Conservation (phyloP, 192 early-diverging fungal genomes). For the Kickxella alabastrina region DNA sequence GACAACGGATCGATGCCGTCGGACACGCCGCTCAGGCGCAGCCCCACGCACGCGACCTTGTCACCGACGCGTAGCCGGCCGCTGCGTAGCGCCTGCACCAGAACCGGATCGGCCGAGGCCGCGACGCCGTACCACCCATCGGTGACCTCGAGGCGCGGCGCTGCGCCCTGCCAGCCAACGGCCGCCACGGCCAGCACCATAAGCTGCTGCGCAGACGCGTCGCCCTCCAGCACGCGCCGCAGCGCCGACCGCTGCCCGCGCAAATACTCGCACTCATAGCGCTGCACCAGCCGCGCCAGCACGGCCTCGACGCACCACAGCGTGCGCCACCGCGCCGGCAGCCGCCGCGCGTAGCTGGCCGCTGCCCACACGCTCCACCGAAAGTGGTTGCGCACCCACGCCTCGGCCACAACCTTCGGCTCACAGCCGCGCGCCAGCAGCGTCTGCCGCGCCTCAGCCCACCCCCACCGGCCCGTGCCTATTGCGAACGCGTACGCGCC, state of each 20-base stretch:
- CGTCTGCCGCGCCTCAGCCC: constrained; percentile 20
- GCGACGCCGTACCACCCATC: constrained; percentile 43
- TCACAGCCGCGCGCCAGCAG: constrained; percentile 22
- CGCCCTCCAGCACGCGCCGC: constrained; percentile 23
- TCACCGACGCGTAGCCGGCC: constrained; percentile 32
- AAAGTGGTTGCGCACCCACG: constrained; percentile 42
- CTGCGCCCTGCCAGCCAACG: background rate
- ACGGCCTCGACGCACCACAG: constrained; percentile 26
- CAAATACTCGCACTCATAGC: constrained; percentile 34
- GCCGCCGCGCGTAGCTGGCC: constrained; percentile 32
- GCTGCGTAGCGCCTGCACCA: constrained; percentile 10
- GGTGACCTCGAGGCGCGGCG: constrained; percentile 20
- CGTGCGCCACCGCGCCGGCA: constrained; percentile 20
- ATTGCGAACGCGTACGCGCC: constrained; percentile 4
- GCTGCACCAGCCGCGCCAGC: constrained; percentile 10
- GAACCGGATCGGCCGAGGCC: constrained; percentile 14
- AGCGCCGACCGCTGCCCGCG: constrained; percentile 35
- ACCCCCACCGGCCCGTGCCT: constrained; percentile 24
- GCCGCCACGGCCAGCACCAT: constrained; percentile 39
- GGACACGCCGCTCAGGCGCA: constrained; percentile 9
- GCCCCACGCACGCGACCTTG: constrained; percentile 34
- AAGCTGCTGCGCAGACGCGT: constrained; percentile 28
- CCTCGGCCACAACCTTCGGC: constrained; percentile 2
- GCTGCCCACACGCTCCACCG: constrained; percentile 39
- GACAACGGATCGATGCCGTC: constrained; percentile 29